These are phyloP conservation scores for Pyrenula massariospora DNA, from an alignment of 495 filamentous ascomycete genomes.

Conservation along the genomic window DNA sequence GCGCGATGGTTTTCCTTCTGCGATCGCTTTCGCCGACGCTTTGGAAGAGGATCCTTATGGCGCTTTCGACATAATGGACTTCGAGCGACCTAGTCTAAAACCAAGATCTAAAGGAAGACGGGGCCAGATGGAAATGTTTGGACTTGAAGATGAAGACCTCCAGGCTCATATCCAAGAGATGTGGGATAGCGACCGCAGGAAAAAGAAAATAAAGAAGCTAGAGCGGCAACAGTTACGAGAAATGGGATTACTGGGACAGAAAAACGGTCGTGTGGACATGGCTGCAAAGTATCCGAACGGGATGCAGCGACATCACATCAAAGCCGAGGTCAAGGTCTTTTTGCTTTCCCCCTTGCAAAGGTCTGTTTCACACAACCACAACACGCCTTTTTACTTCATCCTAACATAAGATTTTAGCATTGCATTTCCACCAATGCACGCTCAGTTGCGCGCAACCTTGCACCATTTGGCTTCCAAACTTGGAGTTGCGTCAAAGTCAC, in stretches of 20 bases:
- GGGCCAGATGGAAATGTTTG: constrained; percentile 24
- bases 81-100: constrained; percentile 48
- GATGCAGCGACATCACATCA: constrained; percentile 59
- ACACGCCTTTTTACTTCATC: background rate
- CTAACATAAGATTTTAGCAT: constrained; percentile 27
- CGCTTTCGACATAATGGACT: constrained; percentile 76
- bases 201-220: constrained; percentile 70
- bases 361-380: constrained; percentile 29
- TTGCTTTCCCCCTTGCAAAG: constrained; percentile 49
- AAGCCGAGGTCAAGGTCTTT: constrained; percentile 60
- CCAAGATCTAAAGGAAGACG: constrained; percentile 43
- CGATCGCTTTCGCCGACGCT: constrained; percentile 53
- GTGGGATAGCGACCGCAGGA: constrained; percentile 69
- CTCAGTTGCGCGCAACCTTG: constrained; percentile 57
- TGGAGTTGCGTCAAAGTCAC: constrained; percentile 71
- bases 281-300: constrained; percentile 61
- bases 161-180: constrained; percentile 43
- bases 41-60: constrained; percentile 51
- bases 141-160: constrained; percentile 66
- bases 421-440: constrained; percentile 74
- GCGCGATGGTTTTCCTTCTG: constrained; percentile 35
- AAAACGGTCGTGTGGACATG: constrained; percentile 49
- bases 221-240: constrained; percentile 68
- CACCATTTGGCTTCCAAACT: constrained; percentile 64
- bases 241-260: constrained; percentile 66